These are phyloP conservation scores for Flaveria robusta DNA, from an alignment of 129 eudicot species.

Conservation along the genomic window DNA sequence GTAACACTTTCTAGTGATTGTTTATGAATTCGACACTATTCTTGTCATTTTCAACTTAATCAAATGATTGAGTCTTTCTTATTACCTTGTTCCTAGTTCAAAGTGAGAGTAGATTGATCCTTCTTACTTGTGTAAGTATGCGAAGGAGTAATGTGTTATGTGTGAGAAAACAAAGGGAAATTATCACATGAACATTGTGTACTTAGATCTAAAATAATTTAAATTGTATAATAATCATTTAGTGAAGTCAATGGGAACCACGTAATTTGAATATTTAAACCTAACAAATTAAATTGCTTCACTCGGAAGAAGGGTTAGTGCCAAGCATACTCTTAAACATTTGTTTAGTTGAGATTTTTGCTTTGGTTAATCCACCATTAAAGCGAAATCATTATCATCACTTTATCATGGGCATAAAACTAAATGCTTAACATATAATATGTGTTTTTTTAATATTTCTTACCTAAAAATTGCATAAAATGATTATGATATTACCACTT, in stretches of 20 bases:
- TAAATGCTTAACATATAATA: not conserved
- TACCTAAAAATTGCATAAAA: not conserved
- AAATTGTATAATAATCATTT: not conserved
- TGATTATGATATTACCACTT: not conserved
- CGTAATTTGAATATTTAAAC: conserved; percentile 16
- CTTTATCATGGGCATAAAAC: not conserved
- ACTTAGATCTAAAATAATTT: too few species aligned
- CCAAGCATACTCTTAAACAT: conserved; percentile 23
- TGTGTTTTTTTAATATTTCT: not conserved
- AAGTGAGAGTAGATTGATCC: too few species aligned
- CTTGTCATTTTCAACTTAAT: too few species aligned
- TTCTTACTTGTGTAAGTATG: too few species aligned
- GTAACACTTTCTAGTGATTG: too few species aligned
- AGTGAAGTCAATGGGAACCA: conserved; percentile 26
- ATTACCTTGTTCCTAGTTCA: too few species aligned
- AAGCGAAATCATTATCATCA: not conserved
- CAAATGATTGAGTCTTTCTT: too few species aligned
- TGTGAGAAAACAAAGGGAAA: too few species aligned
- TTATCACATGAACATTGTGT: too few species aligned
- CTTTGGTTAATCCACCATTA: conserved; percentile 16
- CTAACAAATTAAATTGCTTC: conserved; percentile 23
- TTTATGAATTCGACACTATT: too few species aligned
- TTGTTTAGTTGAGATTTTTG: conserved; percentile 6
- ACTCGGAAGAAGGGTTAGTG: conserved; percentile 31
- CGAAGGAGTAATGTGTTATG: too few species aligned